A percentile compares a stretch with the other conserved stretches of the same genome.
Evolutionary conservation across 176 grass and related monocot genomes (phyloP).

Genomic region (Raddia guianensis): DNA sequence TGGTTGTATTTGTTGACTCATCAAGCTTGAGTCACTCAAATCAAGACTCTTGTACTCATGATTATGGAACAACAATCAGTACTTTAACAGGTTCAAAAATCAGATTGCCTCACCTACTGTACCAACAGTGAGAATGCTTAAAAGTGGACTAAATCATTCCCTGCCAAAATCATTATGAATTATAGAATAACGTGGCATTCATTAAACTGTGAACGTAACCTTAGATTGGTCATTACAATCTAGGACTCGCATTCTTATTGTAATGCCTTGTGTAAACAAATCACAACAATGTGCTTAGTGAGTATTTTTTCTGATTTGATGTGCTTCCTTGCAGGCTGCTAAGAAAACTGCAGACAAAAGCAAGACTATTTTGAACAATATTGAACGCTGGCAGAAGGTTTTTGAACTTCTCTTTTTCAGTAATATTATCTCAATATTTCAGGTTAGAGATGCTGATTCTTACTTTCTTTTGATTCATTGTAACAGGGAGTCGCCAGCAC

Average conservation of each 20-base stretch:
- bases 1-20: background rate
- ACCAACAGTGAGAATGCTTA: background rate
- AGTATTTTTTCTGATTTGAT: conserved; percentile 32
- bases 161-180: background rate
- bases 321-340: conserved; percentile 61
- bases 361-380: conserved; percentile 79
- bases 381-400: conserved; percentile 99
- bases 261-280: conserved; percentile 14
- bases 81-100: background rate
- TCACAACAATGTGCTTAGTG: background rate
- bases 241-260: conserved; percentile 4
- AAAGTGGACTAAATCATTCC: background rate
- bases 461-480: conserved; percentile 50
- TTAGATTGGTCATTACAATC: background rate
- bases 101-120: background rate
- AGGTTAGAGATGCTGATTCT: conserved; percentile 28
- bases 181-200: background rate
- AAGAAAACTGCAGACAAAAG: conserved; percentile 88
- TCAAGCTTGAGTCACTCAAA: background rate
- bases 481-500: conserved; percentile 86
- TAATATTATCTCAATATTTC: conserved; percentile 21
- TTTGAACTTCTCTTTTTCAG: conserved; percentile 34
- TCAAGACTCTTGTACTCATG: conserved; percentile 6
- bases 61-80: background rate
- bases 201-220: background rate